These are phyloP conservation scores for Ailanthus altissimus DNA, from an alignment of 345 rosid species.

Conservation along the genomic window DNA sequence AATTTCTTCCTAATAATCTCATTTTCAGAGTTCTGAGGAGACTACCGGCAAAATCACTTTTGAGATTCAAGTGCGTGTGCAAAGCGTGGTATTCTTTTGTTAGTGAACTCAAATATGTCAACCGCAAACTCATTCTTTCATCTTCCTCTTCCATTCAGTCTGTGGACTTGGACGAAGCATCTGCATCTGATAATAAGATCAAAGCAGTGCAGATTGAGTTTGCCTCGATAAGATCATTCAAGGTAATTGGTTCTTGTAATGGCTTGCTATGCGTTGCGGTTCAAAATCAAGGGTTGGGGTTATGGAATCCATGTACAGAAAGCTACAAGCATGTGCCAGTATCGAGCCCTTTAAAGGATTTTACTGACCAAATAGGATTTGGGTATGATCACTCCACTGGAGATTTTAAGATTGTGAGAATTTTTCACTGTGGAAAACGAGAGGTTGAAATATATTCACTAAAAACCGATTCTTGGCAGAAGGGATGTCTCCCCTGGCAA, in stretches of 20 bases:
- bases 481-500: neutral
- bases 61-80: neutral
- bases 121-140: neutral
- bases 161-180: neutral
- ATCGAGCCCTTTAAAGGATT: neutral
- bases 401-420: neutral
- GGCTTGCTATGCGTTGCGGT: neutral
- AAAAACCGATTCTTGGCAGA: neutral
- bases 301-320: constrained; percentile 12
- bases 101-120: neutral
- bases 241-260: neutral
- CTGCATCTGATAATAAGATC: no score
- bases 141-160: neutral
- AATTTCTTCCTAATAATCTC: neutral
- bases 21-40: neutral
- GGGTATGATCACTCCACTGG: neutral
- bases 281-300: no score
- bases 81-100: neutral
- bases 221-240: neutral
- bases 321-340: neutral
- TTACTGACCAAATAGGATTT: neutral
- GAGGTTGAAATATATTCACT: neutral
- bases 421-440: neutral
- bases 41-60: neutral
- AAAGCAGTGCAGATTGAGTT: neutral